Base-by-base conservation (phyloP, 208 protist species). In the Leishmania mexicana region DNA sequence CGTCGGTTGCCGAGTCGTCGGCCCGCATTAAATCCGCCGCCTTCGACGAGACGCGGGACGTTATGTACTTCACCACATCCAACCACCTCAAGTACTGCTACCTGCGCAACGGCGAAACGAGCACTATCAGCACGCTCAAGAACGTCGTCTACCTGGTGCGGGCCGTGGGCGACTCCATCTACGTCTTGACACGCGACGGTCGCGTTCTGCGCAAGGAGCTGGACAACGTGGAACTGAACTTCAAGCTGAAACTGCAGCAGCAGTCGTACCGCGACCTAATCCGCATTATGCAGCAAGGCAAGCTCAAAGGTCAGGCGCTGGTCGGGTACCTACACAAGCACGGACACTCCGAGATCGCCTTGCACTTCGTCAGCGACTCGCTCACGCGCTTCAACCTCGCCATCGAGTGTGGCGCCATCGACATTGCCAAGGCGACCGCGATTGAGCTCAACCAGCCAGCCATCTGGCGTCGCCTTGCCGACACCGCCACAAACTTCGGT, bases 31-130 rank as follows among this genome's bases (percentile, higher is more conserved):
- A 99, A 92, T 97, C 91, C 60, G 99, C 93, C 80, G 96, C 83
- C 38, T 98, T 98, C 79, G 93, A 98, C 76, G 93, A 97, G 76
- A 89, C 87, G 68, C 90, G 98, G 80, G 95, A 99, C 53, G 94
- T 99, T 10, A 98, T 99, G 60, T 97, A 99, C 76, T 99, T 99
- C 90, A 99, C 97, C 24, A 99, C 99, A 5, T 88, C 94, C 1
- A 99, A 98, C 88, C 99, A 99, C 87, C 94, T 99, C 71, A 99
- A 99, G 85, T 99, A 99, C 89, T 96, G 93, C 85, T 92, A 90
- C 83, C 75, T 96, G 57, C 86, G 85, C 72, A 98, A 87, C 81
- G 98, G 98, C 45, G 99, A 99, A 83, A 93, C 80, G 49, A 99
- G 99, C 72, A 99, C 99, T 53, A 99, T 99, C 88, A 93, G 96